A percentile compares a stretch with the other conserved stretches of the same genome.
These are phyloP conservation scores for Raddia guianensis DNA, from an alignment of 176 grass and related monocot species.

Conservation along the genomic window DNA sequence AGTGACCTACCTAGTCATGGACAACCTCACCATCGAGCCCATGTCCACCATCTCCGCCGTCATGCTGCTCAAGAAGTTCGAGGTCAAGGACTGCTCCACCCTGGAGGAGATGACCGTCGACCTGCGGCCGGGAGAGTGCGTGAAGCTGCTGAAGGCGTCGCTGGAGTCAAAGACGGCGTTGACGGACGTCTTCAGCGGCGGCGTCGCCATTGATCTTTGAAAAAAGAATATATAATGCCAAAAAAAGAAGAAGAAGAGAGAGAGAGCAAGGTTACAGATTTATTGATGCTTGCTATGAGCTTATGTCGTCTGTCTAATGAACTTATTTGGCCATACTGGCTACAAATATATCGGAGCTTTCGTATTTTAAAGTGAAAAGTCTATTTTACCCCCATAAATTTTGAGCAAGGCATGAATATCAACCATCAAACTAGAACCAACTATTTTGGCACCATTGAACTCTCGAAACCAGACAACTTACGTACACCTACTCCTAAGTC, in stretches of 20 bases:
- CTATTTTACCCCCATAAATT: no score
- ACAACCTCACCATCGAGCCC: slow-evolving; percentile 58
- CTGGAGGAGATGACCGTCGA: slow-evolving; percentile 51
- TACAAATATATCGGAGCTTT: no score
- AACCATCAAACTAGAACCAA: no score
- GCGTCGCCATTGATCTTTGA: slow-evolving; percentile 45
- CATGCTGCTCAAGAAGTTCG: slow-evolving; percentile 66
- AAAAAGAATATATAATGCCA: background rate
- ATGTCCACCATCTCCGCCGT: slow-evolving; percentile 74
- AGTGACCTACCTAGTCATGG: slow-evolving; percentile 71
- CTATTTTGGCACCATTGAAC: no score
- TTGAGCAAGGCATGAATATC: no score
- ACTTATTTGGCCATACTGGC: no score
- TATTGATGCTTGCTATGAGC: no score
- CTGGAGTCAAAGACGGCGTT: slow-evolving; percentile 50
- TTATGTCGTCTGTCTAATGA: no score
- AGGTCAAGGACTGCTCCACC: slow-evolving; percentile 47
- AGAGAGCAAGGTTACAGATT: no score
- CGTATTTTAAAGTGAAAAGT: no score
- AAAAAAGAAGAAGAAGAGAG: background rate
- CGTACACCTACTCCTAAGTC: no score
- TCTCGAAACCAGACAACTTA: no score
- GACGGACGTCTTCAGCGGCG: slow-evolving; percentile 57
- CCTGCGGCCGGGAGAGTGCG: slow-evolving; percentile 43
- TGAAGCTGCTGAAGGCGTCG: slow-evolving; percentile 55